Base-by-base conservation (phyloP, 2,329 filamentous ascomycete genomes). In the Hypoxylon sp. region DNA sequence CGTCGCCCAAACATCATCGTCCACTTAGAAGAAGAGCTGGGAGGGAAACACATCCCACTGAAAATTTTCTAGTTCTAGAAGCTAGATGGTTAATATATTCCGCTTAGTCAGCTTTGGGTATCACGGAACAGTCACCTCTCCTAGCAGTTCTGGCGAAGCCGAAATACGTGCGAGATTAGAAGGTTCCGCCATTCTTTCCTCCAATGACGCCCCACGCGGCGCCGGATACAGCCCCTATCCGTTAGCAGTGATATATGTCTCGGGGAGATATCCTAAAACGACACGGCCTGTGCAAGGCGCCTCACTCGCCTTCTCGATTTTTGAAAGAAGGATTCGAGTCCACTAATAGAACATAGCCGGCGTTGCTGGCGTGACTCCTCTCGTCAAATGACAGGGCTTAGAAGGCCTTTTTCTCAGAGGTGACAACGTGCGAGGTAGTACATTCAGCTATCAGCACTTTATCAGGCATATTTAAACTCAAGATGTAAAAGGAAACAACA, bases 101-200 rank as follows among this genome's bases (percentile, higher is more conserved):
- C 24, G 57, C 64, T 69, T 64, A 67, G 64, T 69, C 64, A 69
- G 64, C 67, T 11, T 16, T 44, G n/a, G 30, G 54, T 67, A 63
- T 67, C 49, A 57, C 49, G 49, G 40, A 54, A 44, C 51, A 33
- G 44, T 61, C 63, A 62, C 52, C 51, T 57, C 28, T 54, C 30
- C 22, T 36, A 9, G 26, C n/a, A 32, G 46, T 33, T 46, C 40
- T 22, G 45, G 24, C 57, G 48, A 56, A 53, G 18, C 50, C 38
- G 49, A 55, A 24, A 56, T 61, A 51, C 28, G 14, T 28, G 46
- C 56, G 45, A 54, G 16, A 32, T 57, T 49, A 22, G 36, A 24
- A 30, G 53, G 42, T 57, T 26, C 58, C 57, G 58, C 64, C 45
- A 59, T 60, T 67, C 42, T 63, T 60, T 59, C 49, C 46, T 52